Evolutionary conservation across 1,284 basidiomycete species (phyloP), one percentile per base, ranked within the genome.

Genomic region (Stereum hirsutum): DNA sequence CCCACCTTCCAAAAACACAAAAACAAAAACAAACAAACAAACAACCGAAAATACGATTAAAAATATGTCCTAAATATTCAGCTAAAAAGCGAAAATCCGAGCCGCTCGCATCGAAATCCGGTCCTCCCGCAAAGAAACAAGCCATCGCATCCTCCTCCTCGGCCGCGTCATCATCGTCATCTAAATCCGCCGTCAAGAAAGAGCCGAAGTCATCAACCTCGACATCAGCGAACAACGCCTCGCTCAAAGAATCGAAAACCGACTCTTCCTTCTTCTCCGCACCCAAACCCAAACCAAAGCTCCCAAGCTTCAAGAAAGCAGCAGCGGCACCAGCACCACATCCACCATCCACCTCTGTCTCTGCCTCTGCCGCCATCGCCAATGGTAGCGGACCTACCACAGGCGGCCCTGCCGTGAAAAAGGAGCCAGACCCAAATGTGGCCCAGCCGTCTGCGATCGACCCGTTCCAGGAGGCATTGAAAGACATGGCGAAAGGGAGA

Each of bases 211-310:
- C n/a, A n/a, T n/a, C n/a, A n/a, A n/a, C n/a, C n/a, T n/a, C n/a
- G n/a, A n/a, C n/a, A n/a, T n/a, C n/a, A n/a, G 48, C 68, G 1
- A 27, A 45, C 26, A 39, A 49, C 2, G 51, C 54, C 20, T 66
- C 70, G 0, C 72, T 76, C 41, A 86, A 86, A 58, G 82, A 82
- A 50, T 81, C 84, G 14, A 83, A 87, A 61, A 79, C 84, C 12
- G 87, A 89, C 58, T 81, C 80, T 31, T 86, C 83, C 1, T 89
- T 89, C 62, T 89, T 89, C 61, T 88, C 85, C 42, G 80, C 81
- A 33, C 81, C 85, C 6, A 88, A 88, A 56, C 73, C 78, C n/a
- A 88, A 87, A 55, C 74, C 81, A 31, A 84, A 79, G 59, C 65
- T 89, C 21, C 86, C 85, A 6, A 84, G 74, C 45, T 89, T 89